Percentiles rank a stretch among this genome's conserved stretches.
phyloP scores from a whole-genome alignment of 495 filamentous ascomycete genomes.

The Echria macrotheca region DNA sequence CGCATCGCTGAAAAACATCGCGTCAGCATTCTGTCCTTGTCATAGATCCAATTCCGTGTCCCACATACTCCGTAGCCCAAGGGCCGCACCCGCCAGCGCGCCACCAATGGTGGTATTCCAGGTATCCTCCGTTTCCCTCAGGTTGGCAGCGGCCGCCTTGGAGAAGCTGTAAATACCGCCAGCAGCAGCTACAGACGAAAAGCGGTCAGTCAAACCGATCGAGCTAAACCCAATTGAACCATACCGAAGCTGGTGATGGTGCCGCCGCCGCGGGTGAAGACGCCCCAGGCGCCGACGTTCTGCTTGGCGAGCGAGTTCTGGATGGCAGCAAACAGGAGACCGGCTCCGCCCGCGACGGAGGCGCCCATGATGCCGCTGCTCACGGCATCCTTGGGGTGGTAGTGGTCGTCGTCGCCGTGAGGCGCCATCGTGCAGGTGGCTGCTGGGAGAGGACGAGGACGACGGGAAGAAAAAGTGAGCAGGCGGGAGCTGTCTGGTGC shows the following conservation, averaged over 20 bases:
- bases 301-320: slow-evolving; percentile 78
- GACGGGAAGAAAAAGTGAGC: slow-evolving; percentile 4
- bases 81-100: slow-evolving; percentile 34
- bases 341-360: slow-evolving; percentile 58
- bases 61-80: slow-evolving; percentile 34
- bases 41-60: too few species aligned
- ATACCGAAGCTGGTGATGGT: slow-evolving; percentile 36
- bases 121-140: slow-evolving; percentile 41
- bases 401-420: slow-evolving; percentile 39
- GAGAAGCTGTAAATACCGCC: slow-evolving; percentile 76
- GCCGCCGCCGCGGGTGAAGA: slow-evolving; percentile 58
- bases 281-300: slow-evolving; percentile 70
- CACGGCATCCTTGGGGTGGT: slow-evolving; percentile 78
- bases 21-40: not conserved
- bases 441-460: slow-evolving; percentile 35
- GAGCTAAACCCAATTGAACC: too few species aligned
- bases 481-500: slow-evolving; percentile 11
- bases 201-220: not conserved
- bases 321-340: slow-evolving; percentile 66
- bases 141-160: slow-evolving; percentile 36
- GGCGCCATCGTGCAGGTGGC: slow-evolving; percentile 41
- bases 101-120: slow-evolving; percentile 36
- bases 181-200: slow-evolving; percentile 57
- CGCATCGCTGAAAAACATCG: slow-evolving; percentile 48
- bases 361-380: slow-evolving; percentile 57